A percentile compares a stretch with the other conserved stretches of the same genome.
phyloP scores from a whole-genome alignment of 805 yeast species.

The Saturnispora serradocipensis region DNA sequence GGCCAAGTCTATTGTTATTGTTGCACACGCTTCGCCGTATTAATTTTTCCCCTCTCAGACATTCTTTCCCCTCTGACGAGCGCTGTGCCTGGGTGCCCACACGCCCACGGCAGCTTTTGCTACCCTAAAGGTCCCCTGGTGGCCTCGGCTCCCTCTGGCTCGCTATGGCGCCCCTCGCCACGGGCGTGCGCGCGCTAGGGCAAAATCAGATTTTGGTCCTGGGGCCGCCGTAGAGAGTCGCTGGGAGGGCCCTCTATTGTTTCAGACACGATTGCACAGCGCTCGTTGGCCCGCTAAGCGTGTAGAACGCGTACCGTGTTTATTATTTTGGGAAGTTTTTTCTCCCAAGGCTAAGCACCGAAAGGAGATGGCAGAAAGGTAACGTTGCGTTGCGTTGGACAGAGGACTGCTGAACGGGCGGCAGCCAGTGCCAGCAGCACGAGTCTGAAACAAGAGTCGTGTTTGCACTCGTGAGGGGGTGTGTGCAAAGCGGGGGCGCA shows the following conservation, averaged over 20 bases:
- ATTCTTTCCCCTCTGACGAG: not conserved
- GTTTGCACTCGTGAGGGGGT: too few species aligned
- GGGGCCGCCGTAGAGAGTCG: not conserved
- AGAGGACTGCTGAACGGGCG: too few species aligned
- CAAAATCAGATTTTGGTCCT: not conserved
- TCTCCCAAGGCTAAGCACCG: not conserved
- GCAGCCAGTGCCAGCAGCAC: too few species aligned
- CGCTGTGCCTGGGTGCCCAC: not conserved
- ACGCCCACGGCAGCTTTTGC: not conserved
- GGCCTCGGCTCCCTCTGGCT: not conserved
- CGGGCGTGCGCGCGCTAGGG: not conserved
- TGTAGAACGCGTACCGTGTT: not conserved
- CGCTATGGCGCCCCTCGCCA: not conserved
- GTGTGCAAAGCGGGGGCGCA: too few species aligned
- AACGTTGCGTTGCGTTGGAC: not conserved
- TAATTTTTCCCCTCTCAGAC: not conserved
- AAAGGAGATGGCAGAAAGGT: not conserved
- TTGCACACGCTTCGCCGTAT: not conserved
- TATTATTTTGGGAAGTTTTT: too few species aligned
- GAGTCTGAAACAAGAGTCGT: too few species aligned
- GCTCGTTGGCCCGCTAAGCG: not conserved
- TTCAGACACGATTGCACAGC: not conserved
- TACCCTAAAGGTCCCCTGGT: not conserved
- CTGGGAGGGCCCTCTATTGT: not conserved
- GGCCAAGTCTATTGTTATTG: not conserved